A percentile compares a stretch with the other conserved stretches of the same genome.
Evolutionary conservation across 352 stramenopile species (phyloP).

Genomic region (Pythium aristosporum): DNA sequence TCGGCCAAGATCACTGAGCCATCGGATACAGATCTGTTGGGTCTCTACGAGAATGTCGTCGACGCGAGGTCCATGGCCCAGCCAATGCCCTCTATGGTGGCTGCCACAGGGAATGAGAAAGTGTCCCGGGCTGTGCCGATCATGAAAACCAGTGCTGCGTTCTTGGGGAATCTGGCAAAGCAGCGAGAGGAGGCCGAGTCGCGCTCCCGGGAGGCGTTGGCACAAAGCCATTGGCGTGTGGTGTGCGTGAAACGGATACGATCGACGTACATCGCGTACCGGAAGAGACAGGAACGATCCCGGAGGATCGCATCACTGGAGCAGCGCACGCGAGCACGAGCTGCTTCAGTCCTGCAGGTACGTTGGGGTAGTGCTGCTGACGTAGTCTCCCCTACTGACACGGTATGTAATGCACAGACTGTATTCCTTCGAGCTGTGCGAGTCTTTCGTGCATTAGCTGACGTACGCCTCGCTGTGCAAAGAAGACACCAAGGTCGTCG

Average conservation of each 20-base stretch:
- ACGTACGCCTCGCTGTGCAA: constrained; percentile 11
- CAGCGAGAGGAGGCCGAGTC: constrained; percentile 19
- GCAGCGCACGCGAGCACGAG: constrained; percentile 6
- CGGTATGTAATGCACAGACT: constrained; percentile 5
- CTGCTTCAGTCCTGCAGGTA: constrained; percentile 21
- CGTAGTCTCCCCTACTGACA: not conserved
- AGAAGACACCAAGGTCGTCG: constrained; percentile 25
- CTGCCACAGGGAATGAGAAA: not conserved
- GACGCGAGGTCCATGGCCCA: constrained; percentile 18
- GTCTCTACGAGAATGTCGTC: constrained; percentile 43
- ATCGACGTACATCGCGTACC: constrained; percentile 1
- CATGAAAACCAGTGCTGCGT: constrained; percentile 10
- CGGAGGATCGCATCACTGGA: not conserved
- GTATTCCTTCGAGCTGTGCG: constrained; percentile 5
- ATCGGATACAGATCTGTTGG: constrained; percentile 17
- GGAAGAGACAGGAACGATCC: not conserved
- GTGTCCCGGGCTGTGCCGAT: not conserved
- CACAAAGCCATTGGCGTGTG: constrained; percentile 10
- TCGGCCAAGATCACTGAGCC: not conserved
- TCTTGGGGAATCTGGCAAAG: constrained; percentile 18
- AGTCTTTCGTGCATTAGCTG: not conserved
- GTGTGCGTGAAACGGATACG: constrained; percentile 20
- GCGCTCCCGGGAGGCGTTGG: not conserved
- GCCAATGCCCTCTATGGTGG: not conserved
- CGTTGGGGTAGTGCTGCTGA: not conserved